Conservation (phyloP, 805 yeast genomes). For the Ogataea paraovalis region DNA sequence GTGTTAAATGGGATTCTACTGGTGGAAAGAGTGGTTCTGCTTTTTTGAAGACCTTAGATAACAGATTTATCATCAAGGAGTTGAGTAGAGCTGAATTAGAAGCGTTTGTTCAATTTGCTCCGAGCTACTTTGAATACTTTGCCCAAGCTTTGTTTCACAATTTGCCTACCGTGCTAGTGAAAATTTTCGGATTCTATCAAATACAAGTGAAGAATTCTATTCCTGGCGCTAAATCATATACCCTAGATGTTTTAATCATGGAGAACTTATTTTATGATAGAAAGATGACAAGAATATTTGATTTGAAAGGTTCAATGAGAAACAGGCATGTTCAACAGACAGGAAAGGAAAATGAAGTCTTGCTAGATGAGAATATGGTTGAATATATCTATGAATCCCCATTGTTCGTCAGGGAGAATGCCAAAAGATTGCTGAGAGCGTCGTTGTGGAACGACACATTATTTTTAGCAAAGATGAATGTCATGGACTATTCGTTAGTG, state of each 20-base stretch:
- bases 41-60: conserved; percentile 87
- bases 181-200: conserved; percentile 93
- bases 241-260: conserved; percentile 91
- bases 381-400: conserved; percentile 97
- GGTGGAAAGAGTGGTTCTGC: conserved; percentile 98
- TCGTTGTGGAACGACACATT: conserved; percentile 94
- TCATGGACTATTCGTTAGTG: conserved; percentile 96
- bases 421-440: conserved; percentile 78
- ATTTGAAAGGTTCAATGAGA: conserved; percentile 96
- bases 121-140: conserved; percentile 93
- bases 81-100: conserved; percentile 84
- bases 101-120: conserved; percentile 92
- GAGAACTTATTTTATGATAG: conserved; percentile 88
- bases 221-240: conserved; percentile 64
- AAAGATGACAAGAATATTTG: conserved; percentile 82
- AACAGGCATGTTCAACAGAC: conserved; percentile 96
- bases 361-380: conserved; percentile 96
- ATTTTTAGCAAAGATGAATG: conserved; percentile 93
- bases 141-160: conserved; percentile 94
- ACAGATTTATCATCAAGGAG: conserved; percentile 85
- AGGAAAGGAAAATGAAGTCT: conserved; percentile 90
- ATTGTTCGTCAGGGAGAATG: conserved; percentile 86
- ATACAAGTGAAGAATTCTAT: conserved; percentile 79
- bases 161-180: conserved; percentile 89
- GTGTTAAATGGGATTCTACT: conserved; percentile 91